A percentile compares a stretch with the other conserved stretches of the same genome.
phyloP scores from a whole-genome alignment of 169 alveolate species.

The Haemoproteus tartakovskyi region DNA sequence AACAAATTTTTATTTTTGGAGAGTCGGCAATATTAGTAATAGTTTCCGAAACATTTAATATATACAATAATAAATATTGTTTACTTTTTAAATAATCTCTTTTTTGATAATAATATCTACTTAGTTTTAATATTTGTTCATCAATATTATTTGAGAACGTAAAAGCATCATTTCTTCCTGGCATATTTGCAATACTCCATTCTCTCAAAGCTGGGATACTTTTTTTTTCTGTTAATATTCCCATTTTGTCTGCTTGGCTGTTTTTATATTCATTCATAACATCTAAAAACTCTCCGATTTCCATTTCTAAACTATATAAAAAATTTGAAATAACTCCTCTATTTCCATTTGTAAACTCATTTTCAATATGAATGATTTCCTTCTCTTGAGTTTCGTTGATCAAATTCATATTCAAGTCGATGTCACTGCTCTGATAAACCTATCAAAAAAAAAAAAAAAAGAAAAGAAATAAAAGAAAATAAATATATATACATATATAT shows the following conservation, averaged over 20 bases:
- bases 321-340: conserved; percentile 50
- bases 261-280: conserved; percentile 70
- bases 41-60: conserved; percentile 74
- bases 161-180: conserved; percentile 44
- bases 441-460: neutral
- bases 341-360: conserved; percentile 50
- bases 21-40: conserved; percentile 72
- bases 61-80: conserved; percentile 70
- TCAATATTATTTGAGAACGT: conserved; percentile 70
- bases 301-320: conserved; percentile 32
- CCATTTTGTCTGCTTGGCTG: conserved; percentile 71
- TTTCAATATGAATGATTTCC: conserved; percentile 31
- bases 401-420: conserved; percentile 33
- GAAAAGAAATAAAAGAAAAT: neutral
- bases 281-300: conserved; percentile 69
- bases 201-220: conserved; percentile 70
- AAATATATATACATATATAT: neutral
- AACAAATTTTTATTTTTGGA: conserved; percentile 72
- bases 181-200: conserved; percentile 62
- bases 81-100: conserved; percentile 76
- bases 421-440: conserved; percentile 65
- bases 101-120: conserved; percentile 73
- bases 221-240: conserved; percentile 68
- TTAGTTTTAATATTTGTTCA: conserved; percentile 68
- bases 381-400: conserved; percentile 42